Evolutionary conservation across 2,329 filamentous ascomycete species (phyloP).

Genomic region (Dothideomycetidae sp.): DNA sequence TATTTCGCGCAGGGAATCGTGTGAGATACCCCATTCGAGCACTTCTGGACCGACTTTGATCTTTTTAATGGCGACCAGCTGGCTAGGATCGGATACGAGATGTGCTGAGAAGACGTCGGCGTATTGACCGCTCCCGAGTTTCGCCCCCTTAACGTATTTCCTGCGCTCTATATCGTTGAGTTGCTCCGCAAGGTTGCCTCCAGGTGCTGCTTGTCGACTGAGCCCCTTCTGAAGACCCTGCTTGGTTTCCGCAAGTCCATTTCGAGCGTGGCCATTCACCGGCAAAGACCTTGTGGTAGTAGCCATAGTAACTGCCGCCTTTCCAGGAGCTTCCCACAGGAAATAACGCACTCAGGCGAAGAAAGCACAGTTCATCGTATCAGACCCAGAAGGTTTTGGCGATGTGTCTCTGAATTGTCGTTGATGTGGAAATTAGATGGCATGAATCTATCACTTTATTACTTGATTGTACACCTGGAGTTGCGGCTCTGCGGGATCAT

Average conservation of each 20-base stretch:
- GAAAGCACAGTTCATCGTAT: too few species aligned
- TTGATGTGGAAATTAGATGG: too few species aligned
- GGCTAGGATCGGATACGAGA: slow-evolving; percentile 53
- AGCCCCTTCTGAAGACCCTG: slow-evolving; percentile 1
- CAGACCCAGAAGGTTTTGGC: too few species aligned
- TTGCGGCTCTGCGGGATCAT: slow-evolving; percentile 7
- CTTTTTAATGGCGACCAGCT: slow-evolving; percentile 82
- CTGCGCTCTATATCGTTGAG: slow-evolving; percentile 44
- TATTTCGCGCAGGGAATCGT: slow-evolving; percentile 90
- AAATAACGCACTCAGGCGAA: too few species aligned
- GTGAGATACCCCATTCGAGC: slow-evolving; percentile 69
- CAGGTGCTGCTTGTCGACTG: too few species aligned
- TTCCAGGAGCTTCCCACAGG: slow-evolving; percentile 2
- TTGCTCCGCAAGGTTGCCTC: slow-evolving; percentile 31
- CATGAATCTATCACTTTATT: too few species aligned
- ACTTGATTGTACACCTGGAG: too few species aligned
- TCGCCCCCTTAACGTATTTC: slow-evolving; percentile 79
- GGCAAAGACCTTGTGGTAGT: too few species aligned
- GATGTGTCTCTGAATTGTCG: too few species aligned
- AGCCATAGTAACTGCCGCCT: slow-evolving; percentile 4
- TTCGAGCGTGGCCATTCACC: too few species aligned
- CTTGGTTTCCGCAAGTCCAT: too few species aligned
- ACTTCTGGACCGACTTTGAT: slow-evolving; percentile 79
- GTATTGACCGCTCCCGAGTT: slow-evolving; percentile 92
- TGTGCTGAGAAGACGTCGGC: slow-evolving; percentile 88